phyloP scores from a whole-genome alignment of 2,329 filamentous ascomycete genomes.

The Tolypocladium tropicale region DNA sequence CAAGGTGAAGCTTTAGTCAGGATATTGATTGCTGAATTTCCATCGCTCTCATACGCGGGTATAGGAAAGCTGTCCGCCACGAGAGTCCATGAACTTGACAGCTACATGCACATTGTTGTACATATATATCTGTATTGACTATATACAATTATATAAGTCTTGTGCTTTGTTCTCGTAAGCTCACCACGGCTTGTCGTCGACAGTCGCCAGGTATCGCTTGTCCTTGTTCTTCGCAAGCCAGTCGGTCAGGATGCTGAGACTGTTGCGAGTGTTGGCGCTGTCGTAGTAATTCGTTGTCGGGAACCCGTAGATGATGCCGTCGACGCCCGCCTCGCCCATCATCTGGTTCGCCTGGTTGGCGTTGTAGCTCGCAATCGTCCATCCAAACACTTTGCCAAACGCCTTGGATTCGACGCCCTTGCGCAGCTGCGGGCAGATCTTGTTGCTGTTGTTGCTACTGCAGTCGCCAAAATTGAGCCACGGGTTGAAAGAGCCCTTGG shows the following conservation, averaged over 20 bases:
- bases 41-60: too few species aligned
- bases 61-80: too few species aligned
- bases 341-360: background rate
- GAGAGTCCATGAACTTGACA: background rate
- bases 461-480: slow-evolving; percentile 4
- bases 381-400: slow-evolving; percentile 2
- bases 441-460: background rate
- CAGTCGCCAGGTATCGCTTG: background rate
- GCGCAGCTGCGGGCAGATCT: slow-evolving; percentile 3
- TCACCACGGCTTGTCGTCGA: background rate
- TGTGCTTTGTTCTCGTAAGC: background rate
- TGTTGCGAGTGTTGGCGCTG: background rate
- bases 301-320: slow-evolving; percentile 5
- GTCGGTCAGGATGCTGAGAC: background rate
- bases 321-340: background rate
- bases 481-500: background rate
- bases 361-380: background rate
- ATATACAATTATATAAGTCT: too few species aligned
- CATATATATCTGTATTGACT: too few species aligned
- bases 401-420: background rate
- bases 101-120: too few species aligned
- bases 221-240: background rate
- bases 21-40: too few species aligned
- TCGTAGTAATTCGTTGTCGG: background rate
- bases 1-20: too few species aligned